phyloP scores from a whole-genome alignment of 805 yeast genomes.

The Saturnispora galanensis region DNA sequence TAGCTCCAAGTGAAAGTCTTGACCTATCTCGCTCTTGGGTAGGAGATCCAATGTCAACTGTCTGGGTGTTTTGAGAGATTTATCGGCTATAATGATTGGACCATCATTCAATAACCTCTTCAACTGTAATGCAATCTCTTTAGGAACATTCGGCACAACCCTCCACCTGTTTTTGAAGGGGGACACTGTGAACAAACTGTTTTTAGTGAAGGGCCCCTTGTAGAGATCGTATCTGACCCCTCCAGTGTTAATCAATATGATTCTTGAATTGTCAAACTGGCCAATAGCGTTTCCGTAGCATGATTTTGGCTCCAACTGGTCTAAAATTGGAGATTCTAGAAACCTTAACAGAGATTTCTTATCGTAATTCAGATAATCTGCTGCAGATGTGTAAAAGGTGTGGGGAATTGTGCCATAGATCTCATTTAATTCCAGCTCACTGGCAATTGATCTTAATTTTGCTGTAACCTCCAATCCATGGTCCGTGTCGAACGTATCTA shows the following conservation, averaged over 20 bases:
- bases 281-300: constrained; percentile 20
- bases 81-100: constrained; percentile 27
- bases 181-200: constrained; percentile 71
- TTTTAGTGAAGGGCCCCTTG: constrained; percentile 73
- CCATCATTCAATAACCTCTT: constrained; percentile 48
- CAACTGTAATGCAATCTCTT: constrained; percentile 43
- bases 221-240: constrained; percentile 79
- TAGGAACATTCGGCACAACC: constrained; percentile 48
- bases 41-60: constrained; percentile 17
- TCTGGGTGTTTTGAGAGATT: constrained; percentile 17
- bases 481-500: constrained; percentile 39
- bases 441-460: constrained; percentile 32
- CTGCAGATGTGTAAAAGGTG: constrained; percentile 57
- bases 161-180: constrained; percentile 83
- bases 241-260: constrained; percentile 74
- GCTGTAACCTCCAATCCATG: constrained; percentile 42
- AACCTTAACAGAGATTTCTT: constrained; percentile 49
- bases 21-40: neutral
- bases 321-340: constrained; percentile 45
- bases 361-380: constrained; percentile 44
- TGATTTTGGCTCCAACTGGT: constrained; percentile 19
- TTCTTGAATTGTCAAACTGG: constrained; percentile 27
- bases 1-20: neutral
- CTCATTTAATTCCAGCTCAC: constrained; percentile 42
- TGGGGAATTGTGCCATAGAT: constrained; percentile 57